Evolutionary conservation across 148 eudicot genomes (phyloP), one percentile per base, ranked within the genome.

Genomic region (Pharnaceum exiguum): DNA sequence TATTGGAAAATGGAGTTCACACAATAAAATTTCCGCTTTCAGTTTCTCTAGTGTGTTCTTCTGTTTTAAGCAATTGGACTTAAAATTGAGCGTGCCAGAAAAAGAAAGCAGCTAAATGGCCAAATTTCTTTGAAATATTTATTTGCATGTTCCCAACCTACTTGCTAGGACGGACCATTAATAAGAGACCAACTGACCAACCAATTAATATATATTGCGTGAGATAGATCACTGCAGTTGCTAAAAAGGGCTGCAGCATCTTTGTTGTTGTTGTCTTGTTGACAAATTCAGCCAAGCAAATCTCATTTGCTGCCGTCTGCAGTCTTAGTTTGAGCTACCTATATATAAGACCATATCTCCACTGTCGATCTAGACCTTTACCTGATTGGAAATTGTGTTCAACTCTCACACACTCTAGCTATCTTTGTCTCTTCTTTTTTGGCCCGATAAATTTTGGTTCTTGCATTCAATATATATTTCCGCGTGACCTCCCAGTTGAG

Each of bases 321-420:
- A 59, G 18, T 29, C 8, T 10, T 46, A 22, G 37, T 29, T 21
- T 23, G 16, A 15, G 15, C 40, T 19, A 28, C 16, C 43, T 60
- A 26, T 46, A n/a, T 45, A 19, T 5, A n/a, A 42, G 18, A 13
- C 8, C 17, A 38, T 30, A 50, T 32, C 66, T 23, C 51, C 46
- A 63, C 19, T 43, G 2, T 17, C 19, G 19, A 37, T 1, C 8
- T 10, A 17, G 50, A 33, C 55, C 51, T 61, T 69, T 19, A 40
- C 10, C 6, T 12, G 25, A 38, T 62, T 61, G 73, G 73, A 62
- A 69, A 69, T 69, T 61, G 73, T 69, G 73, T 54, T 53, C 1
- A 38, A 2, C 13, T 22, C 22, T n/a, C 18, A n/a, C n/a, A n/a
- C n/a, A n/a, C n/a, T n/a, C n/a, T n/a, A n/a, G n/a, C n/a, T 8